These are phyloP conservation scores for Phascolomyces articulosus DNA, from an alignment of 371 early-diverging fungal genomes.

Conservation along the genomic window DNA sequence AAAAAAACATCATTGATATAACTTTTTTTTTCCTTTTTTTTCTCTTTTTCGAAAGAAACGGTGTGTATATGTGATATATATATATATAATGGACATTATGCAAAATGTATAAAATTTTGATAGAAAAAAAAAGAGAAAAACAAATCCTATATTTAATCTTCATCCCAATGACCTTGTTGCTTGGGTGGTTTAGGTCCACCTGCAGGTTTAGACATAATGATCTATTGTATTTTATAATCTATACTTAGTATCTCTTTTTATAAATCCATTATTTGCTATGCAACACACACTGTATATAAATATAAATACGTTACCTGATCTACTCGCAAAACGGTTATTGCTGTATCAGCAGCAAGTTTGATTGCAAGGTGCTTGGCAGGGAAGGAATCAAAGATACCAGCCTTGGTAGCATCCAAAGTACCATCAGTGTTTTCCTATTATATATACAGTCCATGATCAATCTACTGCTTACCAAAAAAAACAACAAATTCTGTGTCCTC, in stretches of 20 bases:
- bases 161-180: conserved; percentile 91
- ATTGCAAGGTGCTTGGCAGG: conserved; percentile 87
- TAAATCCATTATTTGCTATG: too few species aligned
- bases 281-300: too few species aligned
- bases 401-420: conserved; percentile 77
- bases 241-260: too few species aligned
- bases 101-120: conserved; percentile 1
- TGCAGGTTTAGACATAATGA: conserved; percentile 98
- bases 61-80: background rate
- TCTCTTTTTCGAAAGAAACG: background rate
- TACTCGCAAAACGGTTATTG: conserved; percentile 93
- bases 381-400: conserved; percentile 81
- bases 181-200: conserved; percentile 95
- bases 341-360: conserved; percentile 90
- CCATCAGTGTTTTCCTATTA: conserved; percentile 69
- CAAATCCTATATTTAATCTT: conserved; percentile 58
- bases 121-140: background rate
- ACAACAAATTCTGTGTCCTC: too few species aligned
- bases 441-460: background rate
- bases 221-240: conserved; percentile 36
- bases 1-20: background rate
- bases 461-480: conserved; percentile 16
- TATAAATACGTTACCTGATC: conserved; percentile 75
- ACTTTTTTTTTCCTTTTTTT: background rate
- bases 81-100: background rate